Base-by-base conservation (phyloP, 805 yeast species). In the Groenewaldozyma salmanticensis region DNA sequence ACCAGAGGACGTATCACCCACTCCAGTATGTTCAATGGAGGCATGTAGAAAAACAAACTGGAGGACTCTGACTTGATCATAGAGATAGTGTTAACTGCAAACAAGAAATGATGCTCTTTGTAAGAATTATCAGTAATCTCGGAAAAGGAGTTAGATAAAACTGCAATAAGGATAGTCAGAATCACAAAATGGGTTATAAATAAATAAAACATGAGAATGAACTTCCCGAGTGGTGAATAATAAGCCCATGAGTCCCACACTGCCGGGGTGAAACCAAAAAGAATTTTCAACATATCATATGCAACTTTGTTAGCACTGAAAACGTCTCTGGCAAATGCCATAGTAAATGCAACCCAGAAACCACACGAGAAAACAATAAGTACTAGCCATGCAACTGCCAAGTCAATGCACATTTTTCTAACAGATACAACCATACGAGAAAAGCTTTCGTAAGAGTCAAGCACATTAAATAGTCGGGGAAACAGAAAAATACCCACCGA, bases 231-330 rank as follows among this genome's bases (percentile, higher is more conserved):
- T 1, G 57, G 47, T 32, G 72, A 66, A 49, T 70, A 74, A 39
- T 62, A 59, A 29, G 61, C 56, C 79, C 79, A 74, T 40, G 68
- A 70, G 35, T 65, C 63, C 79, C 79, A 74, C 2, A 74, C 78
- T 0, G 77, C 72, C 0, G 79, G 79, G 1, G 79, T 74, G 52
- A 70, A 74, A 0, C 79, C 79, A 52, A 73, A 74, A 45, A 74
- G 65, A 3, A 74, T 61, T 52, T 72, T 71, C 35, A 73, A 54
- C 63, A 73, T 62, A 43, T 70, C 74, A 50, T 67, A 73, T 11
- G 75, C 70, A 18, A 74, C 73, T 27, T 67, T 63, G 31, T 59
- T 54, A 16, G 70, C 59, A 1, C 64, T 58, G 38, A 66, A 59
- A 29, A 65, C 53, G 38, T 67, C 67, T 9, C 62, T 51, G 3